A percentile compares a stretch with the other conserved stretches of the same genome.
phyloP scores from a whole-genome alignment of 495 filamentous ascomycete genomes.

The Trichoderma asperelloides region DNA sequence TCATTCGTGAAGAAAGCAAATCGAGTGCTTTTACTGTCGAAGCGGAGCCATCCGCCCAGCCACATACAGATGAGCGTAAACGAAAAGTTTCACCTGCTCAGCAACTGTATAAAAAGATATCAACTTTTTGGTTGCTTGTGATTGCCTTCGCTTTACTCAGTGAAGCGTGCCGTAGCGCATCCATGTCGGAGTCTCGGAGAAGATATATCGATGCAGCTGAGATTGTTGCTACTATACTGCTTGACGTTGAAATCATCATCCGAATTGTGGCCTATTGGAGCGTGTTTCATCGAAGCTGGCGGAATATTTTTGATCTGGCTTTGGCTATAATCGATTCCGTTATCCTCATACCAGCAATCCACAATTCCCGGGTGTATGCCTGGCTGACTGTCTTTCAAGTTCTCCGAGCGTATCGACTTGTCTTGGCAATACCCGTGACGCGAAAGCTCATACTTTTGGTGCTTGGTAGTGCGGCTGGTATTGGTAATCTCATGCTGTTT shows the following conservation, averaged over 20 bases:
- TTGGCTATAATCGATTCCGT: constrained; percentile 73
- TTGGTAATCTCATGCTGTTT: constrained; percentile 91
- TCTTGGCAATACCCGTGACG: constrained; percentile 80
- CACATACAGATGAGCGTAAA: constrained; percentile 36
- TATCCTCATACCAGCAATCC: constrained; percentile 80
- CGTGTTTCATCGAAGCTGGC: constrained; percentile 58
- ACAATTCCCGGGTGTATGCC: constrained; percentile 64
- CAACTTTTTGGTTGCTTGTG: constrained; percentile 69
- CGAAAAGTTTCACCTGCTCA: constrained; percentile 51
- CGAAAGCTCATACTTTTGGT: constrained; percentile 78
- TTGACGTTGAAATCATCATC: constrained; percentile 74
- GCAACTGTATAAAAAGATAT: constrained; percentile 59
- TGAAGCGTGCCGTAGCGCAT: constrained; percentile 65
- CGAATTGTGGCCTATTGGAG: constrained; percentile 74
- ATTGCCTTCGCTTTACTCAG: constrained; percentile 69
- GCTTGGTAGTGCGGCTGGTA: constrained; percentile 82
- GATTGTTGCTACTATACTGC: constrained; percentile 64
- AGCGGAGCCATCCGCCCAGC: constrained; percentile 38
- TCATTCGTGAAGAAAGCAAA: constrained; percentile 94
- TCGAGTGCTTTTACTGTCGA: constrained; percentile 84
- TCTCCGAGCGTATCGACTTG: constrained; percentile 81
- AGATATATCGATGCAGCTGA: constrained; percentile 55
- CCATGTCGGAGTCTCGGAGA: constrained; percentile 51
- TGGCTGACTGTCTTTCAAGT: constrained; percentile 95
- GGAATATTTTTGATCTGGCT: constrained; percentile 70